Base-by-base conservation (phyloP, 1,284 basidiomycete genomes). In the Trichosporon sp. region DNA sequence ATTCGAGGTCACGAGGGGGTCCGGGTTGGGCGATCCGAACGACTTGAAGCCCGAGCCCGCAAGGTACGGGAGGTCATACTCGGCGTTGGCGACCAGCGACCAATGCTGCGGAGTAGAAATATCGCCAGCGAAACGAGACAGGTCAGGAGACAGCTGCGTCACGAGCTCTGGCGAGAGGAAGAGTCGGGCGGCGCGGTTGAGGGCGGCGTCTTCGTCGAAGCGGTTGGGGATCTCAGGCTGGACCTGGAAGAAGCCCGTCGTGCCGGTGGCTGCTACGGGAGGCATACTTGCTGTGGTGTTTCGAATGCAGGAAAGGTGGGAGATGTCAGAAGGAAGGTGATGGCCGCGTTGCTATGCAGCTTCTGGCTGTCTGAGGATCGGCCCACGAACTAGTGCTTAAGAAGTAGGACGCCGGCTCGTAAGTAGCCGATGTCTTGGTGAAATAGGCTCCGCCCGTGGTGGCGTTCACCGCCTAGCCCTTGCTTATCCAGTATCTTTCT, bases 171-270 rank as follows among this genome's bases (percentile, higher is more conserved):
- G 8, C 4, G 62, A 57, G 14, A 62, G 59, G 60, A 66, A 64
- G 10, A 64, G 52, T 14, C 21, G 4, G 13, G 52, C 60, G 21
- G 57, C 29, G 8, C 65, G 62, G 4, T 11, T 34, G 4, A 66
- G 60, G 7, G 52, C 52, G 7, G 33, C 49, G 52, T 66, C 65
- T 29, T 66, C 65, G 52, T 21, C 19, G 40, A 33, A 64, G 33
- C 59, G 60, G 40, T 66, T 66, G 5, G n/a, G 60, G 11, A 66
- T 11, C 16, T 27, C 11, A 16, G 65, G 65, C 7, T 57, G 37
- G 4, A 19, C 34, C 29, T 66, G 65, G 60, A 64, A 64, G 58
- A 64, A 66, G 52, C 65, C 65, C 0, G 60, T 66, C 9, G 62
- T 64, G 25, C 56, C n/a, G 4, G 65, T 66, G 3, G 62, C 61